Conservation (phyloP, 169 alveolate genomes). For the Perkinsus marinus region DNA sequence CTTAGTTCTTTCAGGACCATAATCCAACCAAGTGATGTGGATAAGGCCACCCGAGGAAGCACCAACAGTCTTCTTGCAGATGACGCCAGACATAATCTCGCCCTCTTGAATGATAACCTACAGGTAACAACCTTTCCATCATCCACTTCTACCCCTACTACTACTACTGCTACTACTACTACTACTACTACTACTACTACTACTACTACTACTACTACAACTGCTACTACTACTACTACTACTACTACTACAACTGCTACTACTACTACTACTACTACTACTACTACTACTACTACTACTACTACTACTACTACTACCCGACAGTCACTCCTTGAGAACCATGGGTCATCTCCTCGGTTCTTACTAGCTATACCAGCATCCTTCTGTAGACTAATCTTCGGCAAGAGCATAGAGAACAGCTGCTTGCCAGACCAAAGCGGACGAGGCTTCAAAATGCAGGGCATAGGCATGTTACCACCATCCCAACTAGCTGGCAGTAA, state of each 20-base stretch:
- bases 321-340: constrained; percentile 20
- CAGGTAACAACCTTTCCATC: constrained; percentile 21
- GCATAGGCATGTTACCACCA: constrained; percentile 81
- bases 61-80: constrained; percentile 94
- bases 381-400: constrained; percentile 39
- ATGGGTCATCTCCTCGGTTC: constrained; percentile 25
- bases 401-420: constrained; percentile 85
- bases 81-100: constrained; percentile 87
- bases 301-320: constrained; percentile 2
- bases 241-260: too few species aligned
- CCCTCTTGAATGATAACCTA: constrained; percentile 85
- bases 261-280: constrained; percentile 43
- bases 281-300: not conserved
- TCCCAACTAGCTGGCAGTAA: constrained; percentile 43
- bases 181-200: too few species aligned
- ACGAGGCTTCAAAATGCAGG: constrained; percentile 91
- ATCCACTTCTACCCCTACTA: too few species aligned
- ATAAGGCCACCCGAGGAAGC: constrained; percentile 91
- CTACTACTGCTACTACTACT: too few species aligned
- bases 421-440: constrained; percentile 99
- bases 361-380: constrained; percentile 30
- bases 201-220: too few species aligned
- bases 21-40: constrained; percentile 93
- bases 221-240: too few species aligned
- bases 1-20: constrained; percentile 88